Conservation (phyloP, 495 filamentous ascomycete genomes). For the Aspergillus sclerotioniger region DNA sequence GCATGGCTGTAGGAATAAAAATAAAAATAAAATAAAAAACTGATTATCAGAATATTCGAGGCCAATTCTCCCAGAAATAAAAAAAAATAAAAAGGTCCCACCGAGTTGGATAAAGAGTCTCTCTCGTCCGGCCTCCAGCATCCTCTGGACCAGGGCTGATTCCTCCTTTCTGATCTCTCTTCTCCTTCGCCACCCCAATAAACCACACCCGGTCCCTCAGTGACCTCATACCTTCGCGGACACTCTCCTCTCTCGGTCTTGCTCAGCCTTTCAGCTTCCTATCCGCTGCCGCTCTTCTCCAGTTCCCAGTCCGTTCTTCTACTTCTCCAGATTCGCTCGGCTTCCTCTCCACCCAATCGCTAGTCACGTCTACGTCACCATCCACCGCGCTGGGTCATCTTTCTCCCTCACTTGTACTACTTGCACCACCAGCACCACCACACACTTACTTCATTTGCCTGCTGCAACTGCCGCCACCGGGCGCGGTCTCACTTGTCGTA, state of each 20-base stretch:
- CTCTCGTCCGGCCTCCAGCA: conserved; percentile 7
- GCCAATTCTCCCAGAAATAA: too few species aligned
- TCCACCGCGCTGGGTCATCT: conserved; percentile 20
- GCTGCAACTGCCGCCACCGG: conserved; percentile 10
- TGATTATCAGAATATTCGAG: too few species aligned
- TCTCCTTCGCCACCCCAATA: conserved; percentile 9
- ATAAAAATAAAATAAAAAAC: too few species aligned
- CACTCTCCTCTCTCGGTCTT: conserved; percentile 14
- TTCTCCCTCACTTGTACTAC: not conserved
- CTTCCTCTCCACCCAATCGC: conserved; percentile 5
- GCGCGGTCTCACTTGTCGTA: conserved; percentile 10
- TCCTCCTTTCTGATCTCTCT: conserved; percentile 7
- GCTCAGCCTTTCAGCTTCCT: conserved; percentile 9
- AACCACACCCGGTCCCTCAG: conserved; percentile 26
- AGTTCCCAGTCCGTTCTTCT: conserved; percentile 1
- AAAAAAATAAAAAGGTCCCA: not conserved
- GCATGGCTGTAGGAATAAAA: not conserved
- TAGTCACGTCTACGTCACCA: conserved; percentile 34
- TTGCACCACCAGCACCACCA: conserved; percentile 10
- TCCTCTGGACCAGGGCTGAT: conserved; percentile 4
- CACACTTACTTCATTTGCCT: conserved; percentile 4
- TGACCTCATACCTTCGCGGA: conserved; percentile 18
- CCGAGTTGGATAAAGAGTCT: conserved; percentile 16
- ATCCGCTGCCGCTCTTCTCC: not conserved
- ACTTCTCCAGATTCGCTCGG: conserved; percentile 5